phyloP scores from a whole-genome alignment of 345 rosid genomes.

The Tarenaya hassleriana region DNA sequence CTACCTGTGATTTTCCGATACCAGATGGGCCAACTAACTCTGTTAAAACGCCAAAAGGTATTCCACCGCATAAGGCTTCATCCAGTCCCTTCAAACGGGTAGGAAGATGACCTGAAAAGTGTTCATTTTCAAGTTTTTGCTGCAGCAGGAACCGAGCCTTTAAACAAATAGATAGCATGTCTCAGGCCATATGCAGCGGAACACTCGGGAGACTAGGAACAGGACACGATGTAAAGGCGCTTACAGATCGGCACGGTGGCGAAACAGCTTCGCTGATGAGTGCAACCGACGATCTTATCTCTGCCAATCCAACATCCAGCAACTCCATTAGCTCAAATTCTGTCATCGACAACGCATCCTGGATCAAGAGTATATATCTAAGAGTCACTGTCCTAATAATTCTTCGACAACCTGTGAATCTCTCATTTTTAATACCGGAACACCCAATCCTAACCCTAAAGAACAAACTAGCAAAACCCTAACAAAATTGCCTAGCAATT shows the following conservation, averaged over 20 bases:
- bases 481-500: not conserved
- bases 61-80: conserved; percentile 63
- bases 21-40: conserved; percentile 89
- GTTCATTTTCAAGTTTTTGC: conserved; percentile 38
- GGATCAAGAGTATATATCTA: not conserved
- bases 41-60: conserved; percentile 79
- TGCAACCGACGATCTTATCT: conserved; percentile 46
- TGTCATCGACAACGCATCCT: conserved; percentile 69
- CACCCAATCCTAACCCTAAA: not conserved
- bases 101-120: conserved; percentile 59
- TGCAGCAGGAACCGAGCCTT: conserved; percentile 55
- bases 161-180: not conserved
- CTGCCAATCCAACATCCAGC: conserved; percentile 47
- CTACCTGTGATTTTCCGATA: conserved; percentile 80
- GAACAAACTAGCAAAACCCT: not conserved
- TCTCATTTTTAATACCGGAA: too few species aligned
- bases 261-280: conserved; percentile 53
- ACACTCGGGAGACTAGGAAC: not conserved
- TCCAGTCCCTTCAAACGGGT: conserved; percentile 69
- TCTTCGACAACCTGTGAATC: not conserved
- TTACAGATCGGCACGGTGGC: conserved; percentile 63
- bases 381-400: too few species aligned
- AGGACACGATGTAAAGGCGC: not conserved
- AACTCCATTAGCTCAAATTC: conserved; percentile 78
- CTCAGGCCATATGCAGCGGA: not conserved